phyloP scores from a whole-genome alignment of 2,329 filamentous ascomycete species.

The Clathrospora elynae region DNA sequence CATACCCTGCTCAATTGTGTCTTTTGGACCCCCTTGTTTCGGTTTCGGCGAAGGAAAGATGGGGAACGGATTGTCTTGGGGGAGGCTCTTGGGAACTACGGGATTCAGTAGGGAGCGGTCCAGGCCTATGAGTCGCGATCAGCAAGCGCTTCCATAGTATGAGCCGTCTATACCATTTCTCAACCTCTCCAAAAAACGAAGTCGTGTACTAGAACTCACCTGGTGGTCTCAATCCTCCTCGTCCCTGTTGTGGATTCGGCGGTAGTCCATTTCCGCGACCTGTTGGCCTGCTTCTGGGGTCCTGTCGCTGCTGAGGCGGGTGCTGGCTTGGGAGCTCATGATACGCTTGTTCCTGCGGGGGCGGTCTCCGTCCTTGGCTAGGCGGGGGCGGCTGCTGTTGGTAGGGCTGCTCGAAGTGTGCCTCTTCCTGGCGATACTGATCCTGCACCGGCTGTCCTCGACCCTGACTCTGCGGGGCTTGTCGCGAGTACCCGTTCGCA shows the following conservation, averaged over 20 bases:
- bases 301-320: conserved; percentile 31
- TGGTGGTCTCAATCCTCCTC: conserved; percentile 31
- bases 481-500: conserved; percentile 28
- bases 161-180: not conserved
- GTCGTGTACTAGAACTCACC: conserved; percentile 36
- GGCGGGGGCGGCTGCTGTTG: conserved; percentile 32
- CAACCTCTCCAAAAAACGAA: not conserved
- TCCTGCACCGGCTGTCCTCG: conserved; percentile 26
- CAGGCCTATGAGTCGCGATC: conserved; percentile 28
- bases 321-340: conserved; percentile 33
- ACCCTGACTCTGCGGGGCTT: conserved; percentile 21
- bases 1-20: conserved; percentile 43
- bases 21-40: conserved; percentile 17
- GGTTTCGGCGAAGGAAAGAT: conserved; percentile 48
- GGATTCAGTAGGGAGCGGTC: conserved; percentile 41
- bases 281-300: conserved; percentile 32
- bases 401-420: conserved; percentile 33
- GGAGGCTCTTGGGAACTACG: conserved; percentile 30
- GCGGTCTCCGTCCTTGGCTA: conserved; percentile 23
- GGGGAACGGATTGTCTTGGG: conserved; percentile 57
- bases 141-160: conserved; percentile 4
- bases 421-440: conserved; percentile 36
- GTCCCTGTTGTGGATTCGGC: conserved; percentile 29
- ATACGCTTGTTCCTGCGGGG: conserved; percentile 30
- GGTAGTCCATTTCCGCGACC: conserved; percentile 32